phyloP scores from a whole-genome alignment of 2,329 filamentous ascomycete species.

The Fusarium sp. region DNA sequence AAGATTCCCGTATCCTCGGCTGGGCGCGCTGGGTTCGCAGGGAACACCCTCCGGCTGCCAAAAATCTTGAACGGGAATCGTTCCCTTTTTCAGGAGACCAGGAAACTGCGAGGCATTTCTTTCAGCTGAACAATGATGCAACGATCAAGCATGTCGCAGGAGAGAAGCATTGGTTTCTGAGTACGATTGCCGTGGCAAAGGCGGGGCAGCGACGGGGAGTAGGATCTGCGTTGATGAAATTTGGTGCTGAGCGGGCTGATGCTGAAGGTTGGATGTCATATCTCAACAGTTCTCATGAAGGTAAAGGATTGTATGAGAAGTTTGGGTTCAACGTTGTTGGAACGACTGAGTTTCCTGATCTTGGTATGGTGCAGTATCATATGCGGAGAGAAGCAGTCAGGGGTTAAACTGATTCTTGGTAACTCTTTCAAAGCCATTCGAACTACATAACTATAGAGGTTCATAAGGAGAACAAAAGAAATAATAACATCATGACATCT shows the following conservation, averaged over 20 bases:
- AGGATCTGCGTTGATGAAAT: constrained; percentile 50
- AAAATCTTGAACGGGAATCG: constrained; percentile 42
- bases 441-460: constrained; percentile 32
- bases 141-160: constrained; percentile 43
- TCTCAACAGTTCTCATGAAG: constrained; percentile 47
- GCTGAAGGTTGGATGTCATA: constrained; percentile 47
- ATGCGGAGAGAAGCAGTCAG: constrained; percentile 46
- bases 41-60: constrained; percentile 31
- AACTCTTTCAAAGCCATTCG: constrained; percentile 16
- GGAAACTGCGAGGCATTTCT: constrained; percentile 56
- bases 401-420: background rate
- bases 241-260: constrained; percentile 49
- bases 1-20: constrained; percentile 43
- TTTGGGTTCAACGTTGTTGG: constrained; percentile 47
- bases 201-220: constrained; percentile 50
- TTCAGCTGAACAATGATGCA: constrained; percentile 49
- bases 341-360: constrained; percentile 35
- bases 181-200: constrained; percentile 50
- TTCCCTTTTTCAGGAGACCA: constrained; percentile 46
- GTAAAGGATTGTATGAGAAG: constrained; percentile 46
- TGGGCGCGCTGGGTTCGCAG: constrained; percentile 53
- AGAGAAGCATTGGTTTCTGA: constrained; percentile 51
- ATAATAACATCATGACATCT: constrained; percentile 29
- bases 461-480: constrained; percentile 32
- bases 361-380: constrained; percentile 45